Base-by-base conservation (phyloP, 257 asterid genomes). In the Capsicum rhomboideum region DNA sequence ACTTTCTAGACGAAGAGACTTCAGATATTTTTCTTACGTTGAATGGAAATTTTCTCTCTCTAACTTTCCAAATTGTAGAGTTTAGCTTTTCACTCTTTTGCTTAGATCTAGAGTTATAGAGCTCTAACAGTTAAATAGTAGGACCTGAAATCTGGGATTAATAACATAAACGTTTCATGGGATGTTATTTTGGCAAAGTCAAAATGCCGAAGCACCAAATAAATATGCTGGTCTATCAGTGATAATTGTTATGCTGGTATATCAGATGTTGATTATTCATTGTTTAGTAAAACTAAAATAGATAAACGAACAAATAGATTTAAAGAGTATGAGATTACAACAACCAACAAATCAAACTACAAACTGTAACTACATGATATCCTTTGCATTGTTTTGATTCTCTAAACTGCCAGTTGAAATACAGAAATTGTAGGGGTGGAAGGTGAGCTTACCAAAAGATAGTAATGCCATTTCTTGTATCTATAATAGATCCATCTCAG, bases 391-490 rank as follows among this genome's bases (percentile, higher is more conserved):
- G n/a, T n/a, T n/a, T n/a, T n/a, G n/a, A n/a, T n/a, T n/a, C n/a
- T n/a, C n/a, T n/a, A n/a, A n/a, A n/a, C n/a, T n/a, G n/a, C n/a
- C 44, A 40, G 44, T 4, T 12, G 6, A 72, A 44, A 50, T 44
- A 21, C 21, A 74, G 40, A 74, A 74, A 46, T 2, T 13, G 61
- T 75, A 49, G 23, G 18, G 28, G 46, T 17, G 63, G 63, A 77
- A 49, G 64, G 42, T 50, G 63, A 83, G 85, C 92, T 90, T 87
- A 97, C 99, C 96, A 97, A 86, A 83, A 97, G 99, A 86, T 97
- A 97, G 86, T 97, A 97, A 88, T 97, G 99, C 98, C 98, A 97
- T 86, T 97, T 97, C 92, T 93, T 97, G 91, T 97, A 97, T 77
- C 98, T 89, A 87, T 97, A 97, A 77, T 97, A 97, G 81, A 97